A percentile compares a stretch with the other conserved stretches of the same genome.
These are phyloP conservation scores for Yamagishiella unicocca DNA, from an alignment of 139 green algal species.

Conservation along the genomic window DNA sequence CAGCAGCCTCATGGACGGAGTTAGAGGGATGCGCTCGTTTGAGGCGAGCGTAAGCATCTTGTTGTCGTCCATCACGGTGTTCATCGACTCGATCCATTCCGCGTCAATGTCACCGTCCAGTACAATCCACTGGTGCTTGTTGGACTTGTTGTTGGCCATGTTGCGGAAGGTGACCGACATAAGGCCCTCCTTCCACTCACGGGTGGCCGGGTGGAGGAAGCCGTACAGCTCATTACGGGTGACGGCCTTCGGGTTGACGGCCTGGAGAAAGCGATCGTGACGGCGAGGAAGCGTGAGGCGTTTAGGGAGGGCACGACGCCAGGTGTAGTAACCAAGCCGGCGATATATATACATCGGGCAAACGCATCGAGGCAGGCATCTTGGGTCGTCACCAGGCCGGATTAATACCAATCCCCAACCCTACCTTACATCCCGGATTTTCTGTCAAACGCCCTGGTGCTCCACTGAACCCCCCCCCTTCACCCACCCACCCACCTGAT, in stretches of 20 bases:
- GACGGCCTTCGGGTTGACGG: slow-evolving; percentile 94
- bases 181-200: slow-evolving; percentile 92
- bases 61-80: slow-evolving; percentile 93
- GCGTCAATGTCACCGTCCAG: slow-evolving; percentile 90
- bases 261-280: slow-evolving; percentile 72
- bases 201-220: slow-evolving; percentile 89
- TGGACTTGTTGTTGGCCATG: slow-evolving; percentile 85
- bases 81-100: slow-evolving; percentile 95
- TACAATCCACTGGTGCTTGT: slow-evolving; percentile 92
- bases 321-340: no score
- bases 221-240: slow-evolving; percentile 91
- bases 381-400: no score
- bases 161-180: slow-evolving; percentile 91
- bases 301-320: no score
- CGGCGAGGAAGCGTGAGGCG: no score
- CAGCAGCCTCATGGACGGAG: slow-evolving; percentile 91
- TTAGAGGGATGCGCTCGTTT: slow-evolving; percentile 90
- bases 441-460: no score
- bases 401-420: no score
- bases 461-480: no score
- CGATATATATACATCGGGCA: no score
- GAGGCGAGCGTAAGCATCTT: slow-evolving; percentile 87
- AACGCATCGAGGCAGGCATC: no score
- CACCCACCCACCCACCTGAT: slow-evolving; percentile 70
- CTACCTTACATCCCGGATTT: no score